A percentile compares a stretch with the other conserved stretches of the same genome.
Conservation (phyloP, 2,329 filamentous ascomycete species). For the Beauveria asiatica region DNA sequence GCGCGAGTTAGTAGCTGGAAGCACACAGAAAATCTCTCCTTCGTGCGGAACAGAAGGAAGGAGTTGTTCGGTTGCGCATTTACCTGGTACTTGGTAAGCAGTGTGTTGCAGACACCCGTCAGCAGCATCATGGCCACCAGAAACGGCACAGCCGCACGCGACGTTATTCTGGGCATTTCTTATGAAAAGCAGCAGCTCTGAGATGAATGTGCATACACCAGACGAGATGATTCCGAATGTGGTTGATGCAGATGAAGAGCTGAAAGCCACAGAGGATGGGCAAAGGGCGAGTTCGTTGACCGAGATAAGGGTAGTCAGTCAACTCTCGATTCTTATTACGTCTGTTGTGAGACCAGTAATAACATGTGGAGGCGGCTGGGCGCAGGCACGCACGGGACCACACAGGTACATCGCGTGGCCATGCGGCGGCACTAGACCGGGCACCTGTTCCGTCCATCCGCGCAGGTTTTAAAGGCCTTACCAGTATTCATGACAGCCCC, state of each 20-base stretch:
- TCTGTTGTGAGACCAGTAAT: neutral
- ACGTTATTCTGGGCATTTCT: constrained; percentile 48
- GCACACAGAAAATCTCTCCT: neutral
- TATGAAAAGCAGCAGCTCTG: neutral
- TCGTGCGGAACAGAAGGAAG: constrained; percentile 16
- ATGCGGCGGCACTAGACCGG: too few species aligned
- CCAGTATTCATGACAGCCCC: too few species aligned
- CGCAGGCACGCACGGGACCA: too few species aligned
- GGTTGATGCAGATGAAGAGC: neutral
- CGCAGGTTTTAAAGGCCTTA: too few species aligned
- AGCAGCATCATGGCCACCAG: constrained; percentile 94
- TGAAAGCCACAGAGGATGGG: neutral
- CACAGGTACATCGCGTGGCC: too few species aligned
- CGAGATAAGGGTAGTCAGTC: neutral
- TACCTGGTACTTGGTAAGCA: constrained; percentile 94
- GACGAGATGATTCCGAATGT: neutral
- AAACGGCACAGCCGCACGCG: constrained; percentile 65
- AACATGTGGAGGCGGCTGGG: too few species aligned
- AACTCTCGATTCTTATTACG: neutral
- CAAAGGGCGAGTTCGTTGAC: neutral
- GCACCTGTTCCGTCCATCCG: too few species aligned
- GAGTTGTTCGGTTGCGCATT: neutral
- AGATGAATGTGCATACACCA: neutral
- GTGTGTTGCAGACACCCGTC: constrained; percentile 92
- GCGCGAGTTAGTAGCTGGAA: too few species aligned